These are phyloP conservation scores for Cadophora sp. DNA, from an alignment of 2,329 filamentous ascomycete species.

Conservation along the genomic window DNA sequence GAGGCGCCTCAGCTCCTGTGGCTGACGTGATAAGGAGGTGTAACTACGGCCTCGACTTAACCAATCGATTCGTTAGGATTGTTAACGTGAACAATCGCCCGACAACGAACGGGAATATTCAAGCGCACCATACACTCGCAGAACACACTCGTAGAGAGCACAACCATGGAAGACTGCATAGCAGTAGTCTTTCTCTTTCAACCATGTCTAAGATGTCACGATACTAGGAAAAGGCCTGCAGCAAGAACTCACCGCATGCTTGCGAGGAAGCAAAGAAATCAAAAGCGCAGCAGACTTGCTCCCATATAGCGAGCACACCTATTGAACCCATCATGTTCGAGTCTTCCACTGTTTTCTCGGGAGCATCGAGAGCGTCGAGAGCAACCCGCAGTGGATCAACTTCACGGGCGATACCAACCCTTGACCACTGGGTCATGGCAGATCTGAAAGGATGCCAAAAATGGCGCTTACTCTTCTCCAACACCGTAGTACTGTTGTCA, in stretches of 20 bases:
- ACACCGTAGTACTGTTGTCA: background rate
- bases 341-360: background rate
- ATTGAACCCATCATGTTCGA: no score
- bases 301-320: background rate
- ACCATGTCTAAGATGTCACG: background rate
- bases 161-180: background rate
- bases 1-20: background rate
- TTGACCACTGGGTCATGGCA: background rate
- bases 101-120: background rate
- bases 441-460: background rate
- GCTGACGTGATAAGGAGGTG: background rate
- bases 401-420: background rate
- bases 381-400: background rate
- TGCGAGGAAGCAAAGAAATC: background rate
- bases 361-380: background rate
- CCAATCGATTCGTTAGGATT: background rate
- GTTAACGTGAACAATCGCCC: background rate
- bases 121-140: background rate
- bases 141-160: no score
- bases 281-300: background rate
- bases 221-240: background rate
- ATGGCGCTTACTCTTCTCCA: background rate
- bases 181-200: background rate
- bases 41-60: background rate
- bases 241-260: background rate